These are phyloP conservation scores for Alternaria sp. DNA, from an alignment of 2,329 filamentous ascomycete species.

Conservation along the genomic window DNA sequence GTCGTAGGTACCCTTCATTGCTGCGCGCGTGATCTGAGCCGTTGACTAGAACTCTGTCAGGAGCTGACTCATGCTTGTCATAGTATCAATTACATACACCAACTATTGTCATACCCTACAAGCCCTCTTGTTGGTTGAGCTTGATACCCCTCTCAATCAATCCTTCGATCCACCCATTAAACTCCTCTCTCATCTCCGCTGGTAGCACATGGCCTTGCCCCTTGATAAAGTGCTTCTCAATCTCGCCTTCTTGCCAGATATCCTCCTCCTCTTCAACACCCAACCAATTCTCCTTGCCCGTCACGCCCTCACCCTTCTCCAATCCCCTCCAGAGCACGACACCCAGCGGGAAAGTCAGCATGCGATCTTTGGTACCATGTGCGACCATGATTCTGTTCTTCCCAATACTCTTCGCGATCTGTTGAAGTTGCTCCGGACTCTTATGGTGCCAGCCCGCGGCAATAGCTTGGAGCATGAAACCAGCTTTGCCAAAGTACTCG, in stretches of 20 bases:
- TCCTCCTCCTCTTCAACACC: slow-evolving; percentile 48
- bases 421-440: slow-evolving; percentile 68
- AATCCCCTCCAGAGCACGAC: slow-evolving; percentile 72
- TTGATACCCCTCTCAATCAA: slow-evolving; percentile 63
- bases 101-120: background rate
- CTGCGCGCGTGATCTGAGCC: too few relatives aligned
- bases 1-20: too few relatives aligned
- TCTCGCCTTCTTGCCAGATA: slow-evolving; percentile 52
- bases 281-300: slow-evolving; percentile 46
- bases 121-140: slow-evolving; percentile 48
- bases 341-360: slow-evolving; percentile 78
- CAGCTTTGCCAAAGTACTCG: slow-evolving; percentile 68
- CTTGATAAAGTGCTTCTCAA: slow-evolving; percentile 69
- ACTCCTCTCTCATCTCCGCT: slow-evolving; percentile 74
- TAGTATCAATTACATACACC: too few relatives aligned
- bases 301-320: slow-evolving; percentile 60
- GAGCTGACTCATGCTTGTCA: too few relatives aligned
- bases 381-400: slow-evolving; percentile 77
- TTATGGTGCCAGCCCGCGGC: slow-evolving; percentile 85
- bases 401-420: slow-evolving; percentile 73
- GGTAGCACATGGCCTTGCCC: slow-evolving; percentile 78
- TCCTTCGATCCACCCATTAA: slow-evolving; percentile 69
- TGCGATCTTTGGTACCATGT: slow-evolving; percentile 78
- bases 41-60: background rate
- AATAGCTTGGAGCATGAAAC: slow-evolving; percentile 78